phyloP scores from a whole-genome alignment of 768 basidiomycete species.

The Phlebiopsis gigantea region DNA sequence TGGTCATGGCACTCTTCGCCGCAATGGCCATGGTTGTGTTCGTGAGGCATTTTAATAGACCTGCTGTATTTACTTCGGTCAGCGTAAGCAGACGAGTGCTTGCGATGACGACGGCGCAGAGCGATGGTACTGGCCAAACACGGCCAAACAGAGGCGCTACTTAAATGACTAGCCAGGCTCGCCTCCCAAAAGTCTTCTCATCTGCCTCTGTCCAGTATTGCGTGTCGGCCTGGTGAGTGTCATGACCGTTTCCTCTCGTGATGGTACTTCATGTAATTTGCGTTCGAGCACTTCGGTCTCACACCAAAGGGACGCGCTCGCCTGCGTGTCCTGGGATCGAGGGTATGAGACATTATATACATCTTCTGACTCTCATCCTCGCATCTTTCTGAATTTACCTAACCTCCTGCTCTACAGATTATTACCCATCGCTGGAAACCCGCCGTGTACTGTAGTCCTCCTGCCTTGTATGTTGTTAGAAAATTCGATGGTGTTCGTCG shows the following conservation, averaged over 20 bases:
- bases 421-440: not conserved
- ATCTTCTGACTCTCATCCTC: slow-evolving; percentile 35
- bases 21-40: slow-evolving; percentile 49
- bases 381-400: not conserved
- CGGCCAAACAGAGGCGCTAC: not conserved
- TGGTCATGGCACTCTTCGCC: slow-evolving; percentile 48
- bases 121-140: not conserved
- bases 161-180: not conserved
- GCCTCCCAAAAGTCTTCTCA: not conserved
- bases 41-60: slow-evolving; percentile 43
- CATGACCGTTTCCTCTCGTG: slow-evolving; percentile 25
- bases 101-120: not conserved
- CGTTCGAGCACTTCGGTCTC: slow-evolving; percentile 67
- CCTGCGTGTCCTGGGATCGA: slow-evolving; percentile 65
- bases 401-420: not conserved
- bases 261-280: slow-evolving; percentile 80
- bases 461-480: slow-evolving; percentile 14
- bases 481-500: slow-evolving; percentile 11
- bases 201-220: not conserved
- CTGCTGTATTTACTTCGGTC: not conserved
- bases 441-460: slow-evolving; percentile 1
- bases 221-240: slow-evolving; percentile 19
- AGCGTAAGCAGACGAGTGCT: not conserved
- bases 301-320: slow-evolving; percentile 69
- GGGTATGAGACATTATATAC: slow-evolving; percentile 62